phyloP scores from a whole-genome alignment of 2,329 filamentous ascomycete genomes.

The Graphiopsis chlorocephala region DNA sequence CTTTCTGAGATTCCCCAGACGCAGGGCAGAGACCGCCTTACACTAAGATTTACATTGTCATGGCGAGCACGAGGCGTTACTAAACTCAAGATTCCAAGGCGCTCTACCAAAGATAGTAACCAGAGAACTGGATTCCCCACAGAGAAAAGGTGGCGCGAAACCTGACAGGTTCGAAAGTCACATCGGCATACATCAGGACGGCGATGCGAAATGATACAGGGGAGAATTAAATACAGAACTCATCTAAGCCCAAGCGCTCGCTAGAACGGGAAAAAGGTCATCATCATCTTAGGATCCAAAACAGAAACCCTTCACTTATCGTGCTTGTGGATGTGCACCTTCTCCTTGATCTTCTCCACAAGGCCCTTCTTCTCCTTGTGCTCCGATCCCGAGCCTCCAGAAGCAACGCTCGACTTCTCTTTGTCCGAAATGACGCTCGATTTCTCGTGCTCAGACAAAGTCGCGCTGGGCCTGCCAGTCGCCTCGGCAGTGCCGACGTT shows the following conservation, averaged over 20 bases:
- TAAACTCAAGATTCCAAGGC: neutral
- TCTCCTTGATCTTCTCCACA: slow-evolving; percentile 15
- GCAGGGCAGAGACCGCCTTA: neutral
- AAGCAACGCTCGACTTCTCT: neutral
- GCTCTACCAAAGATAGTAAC: neutral
- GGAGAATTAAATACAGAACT: neutral
- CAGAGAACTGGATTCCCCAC: neutral
- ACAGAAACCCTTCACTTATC: neutral
- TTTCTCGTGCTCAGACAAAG: neutral
- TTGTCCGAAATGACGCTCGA: neutral
- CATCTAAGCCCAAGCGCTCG: neutral
- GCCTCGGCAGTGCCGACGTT: slow-evolving; percentile 7
- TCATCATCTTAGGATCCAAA: neutral
- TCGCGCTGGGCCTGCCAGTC: neutral
- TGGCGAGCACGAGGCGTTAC: neutral
- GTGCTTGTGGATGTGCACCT: slow-evolving; percentile 14
- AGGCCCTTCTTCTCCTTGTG: slow-evolving; percentile 13
- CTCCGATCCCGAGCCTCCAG: neutral
- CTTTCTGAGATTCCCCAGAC: neutral
- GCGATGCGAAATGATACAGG: neutral
- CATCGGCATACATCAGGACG: neutral
- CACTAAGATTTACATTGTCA: neutral
- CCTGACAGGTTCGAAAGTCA: neutral
- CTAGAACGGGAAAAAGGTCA: neutral
- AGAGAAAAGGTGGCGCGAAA: neutral